phyloP scores from a whole-genome alignment of 2,329 filamentous ascomycete species.

The Simplicillium aogashimaense region DNA sequence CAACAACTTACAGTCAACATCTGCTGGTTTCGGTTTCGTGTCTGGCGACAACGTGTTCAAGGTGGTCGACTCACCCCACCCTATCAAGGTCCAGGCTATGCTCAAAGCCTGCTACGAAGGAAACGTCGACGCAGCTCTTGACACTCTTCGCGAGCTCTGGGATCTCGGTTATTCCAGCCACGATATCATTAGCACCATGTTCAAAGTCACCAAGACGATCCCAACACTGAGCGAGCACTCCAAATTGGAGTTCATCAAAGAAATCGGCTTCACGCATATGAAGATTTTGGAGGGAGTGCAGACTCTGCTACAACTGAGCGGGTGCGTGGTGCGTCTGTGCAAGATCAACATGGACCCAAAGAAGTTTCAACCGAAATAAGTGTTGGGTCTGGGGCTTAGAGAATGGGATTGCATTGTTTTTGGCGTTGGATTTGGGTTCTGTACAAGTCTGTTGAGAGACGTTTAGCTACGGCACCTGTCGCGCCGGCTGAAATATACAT shows the following conservation, averaged over 20 bases:
- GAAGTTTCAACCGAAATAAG: conserved; percentile 49
- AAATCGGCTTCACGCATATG: conserved; percentile 99
- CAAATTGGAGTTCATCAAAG: conserved; percentile 95
- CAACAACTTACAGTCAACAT: conserved; percentile 93
- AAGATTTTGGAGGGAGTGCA: conserved; percentile 97
- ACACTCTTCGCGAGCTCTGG: conserved; percentile 85
- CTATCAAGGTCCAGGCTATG: conserved; percentile 98
- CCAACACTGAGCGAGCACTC: conserved; percentile 86
- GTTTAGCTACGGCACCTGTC: no score
- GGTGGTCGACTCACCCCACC: conserved; percentile 93
- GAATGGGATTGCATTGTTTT: conserved; percentile 14
- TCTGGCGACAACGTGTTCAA: conserved; percentile 96
- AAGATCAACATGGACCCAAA: conserved; percentile 95
- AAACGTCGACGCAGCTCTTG: conserved; percentile 79
- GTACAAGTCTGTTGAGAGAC: not conserved
- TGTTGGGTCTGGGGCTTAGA: conserved; percentile 1
- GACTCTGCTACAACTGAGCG: conserved; percentile 85
- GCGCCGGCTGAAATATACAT: no score
- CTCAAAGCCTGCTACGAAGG: conserved; percentile 93
- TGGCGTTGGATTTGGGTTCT: conserved; percentile 21
- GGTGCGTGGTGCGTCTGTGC: conserved; percentile 82
- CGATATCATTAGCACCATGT: conserved; percentile 99
- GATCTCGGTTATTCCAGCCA: conserved; percentile 94
- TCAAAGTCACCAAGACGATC: conserved; percentile 94
- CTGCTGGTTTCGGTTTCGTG: conserved; percentile 92